phyloP scores from a whole-genome alignment of 2,329 filamentous ascomycete genomes.

The Camptophora hylomeconis region DNA sequence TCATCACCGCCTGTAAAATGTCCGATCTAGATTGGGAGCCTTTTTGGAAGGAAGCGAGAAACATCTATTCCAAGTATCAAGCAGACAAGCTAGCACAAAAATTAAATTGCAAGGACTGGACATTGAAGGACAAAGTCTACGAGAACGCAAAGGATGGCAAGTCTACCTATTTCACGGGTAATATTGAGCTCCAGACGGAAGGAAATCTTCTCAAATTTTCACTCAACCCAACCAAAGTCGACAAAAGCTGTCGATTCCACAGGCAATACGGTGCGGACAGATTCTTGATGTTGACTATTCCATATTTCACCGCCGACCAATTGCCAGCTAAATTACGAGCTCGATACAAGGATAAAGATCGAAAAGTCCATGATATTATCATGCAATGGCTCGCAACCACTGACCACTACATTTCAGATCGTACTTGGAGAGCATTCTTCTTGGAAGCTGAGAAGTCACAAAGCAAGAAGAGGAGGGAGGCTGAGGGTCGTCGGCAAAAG shows the following conservation, averaged over 20 bases:
- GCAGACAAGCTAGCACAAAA: not conserved
- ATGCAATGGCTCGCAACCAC: conserved; percentile 27
- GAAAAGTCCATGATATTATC: conserved; percentile 24
- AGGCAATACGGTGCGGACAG: conserved; percentile 34
- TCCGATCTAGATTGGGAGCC: not conserved
- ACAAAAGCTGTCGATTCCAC: conserved; percentile 31
- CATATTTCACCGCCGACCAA: conserved; percentile 9
- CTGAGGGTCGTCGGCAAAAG: conserved; percentile 17
- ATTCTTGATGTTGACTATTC: conserved; percentile 30
- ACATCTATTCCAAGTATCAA: conserved; percentile 1
- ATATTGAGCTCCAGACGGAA: conserved; percentile 24
- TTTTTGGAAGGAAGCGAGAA: conserved; percentile 2
- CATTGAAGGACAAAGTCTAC: conserved; percentile 3
- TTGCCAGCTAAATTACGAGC: conserved; percentile 6
- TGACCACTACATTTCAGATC: conserved; percentile 27
- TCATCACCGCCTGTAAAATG: not conserved
- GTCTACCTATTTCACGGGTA: conserved; percentile 27
- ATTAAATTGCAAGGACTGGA: conserved; percentile 2
- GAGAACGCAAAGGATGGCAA: conserved; percentile 16
- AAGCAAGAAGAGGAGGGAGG: conserved; percentile 17
- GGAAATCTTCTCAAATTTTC: conserved; percentile 26
- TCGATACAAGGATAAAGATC: conserved; percentile 6
- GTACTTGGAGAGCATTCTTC: conserved; percentile 32
- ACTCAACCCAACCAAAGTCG: conserved; percentile 29
- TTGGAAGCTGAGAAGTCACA: conserved; percentile 27